Percentiles rank a stretch among this genome's conserved stretches.
Evolutionary conservation across 2,329 filamentous ascomycete species (phyloP).

Genomic region (Aureobasidium subglaciale): DNA sequence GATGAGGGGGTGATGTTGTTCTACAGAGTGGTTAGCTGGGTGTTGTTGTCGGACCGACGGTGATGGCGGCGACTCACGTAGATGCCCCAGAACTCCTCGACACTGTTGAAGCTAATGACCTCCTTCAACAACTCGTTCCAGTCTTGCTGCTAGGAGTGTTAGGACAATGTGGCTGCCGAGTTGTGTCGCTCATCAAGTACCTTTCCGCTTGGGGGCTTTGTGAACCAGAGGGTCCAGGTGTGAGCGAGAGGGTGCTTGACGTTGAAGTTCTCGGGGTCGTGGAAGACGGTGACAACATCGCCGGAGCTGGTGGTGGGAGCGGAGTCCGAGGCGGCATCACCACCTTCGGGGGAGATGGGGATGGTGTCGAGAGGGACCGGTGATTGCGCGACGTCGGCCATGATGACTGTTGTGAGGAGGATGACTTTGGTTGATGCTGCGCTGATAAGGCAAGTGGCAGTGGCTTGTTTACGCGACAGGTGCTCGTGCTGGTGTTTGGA

Average conservation of each 20-base stretch:
- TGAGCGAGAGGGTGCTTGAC: slow-evolving; percentile 98
- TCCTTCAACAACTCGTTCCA: slow-evolving; percentile 98
- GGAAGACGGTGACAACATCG: slow-evolving; percentile 86
- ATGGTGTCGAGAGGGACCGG: slow-evolving; percentile 50
- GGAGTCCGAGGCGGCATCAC: slow-evolving; percentile 39
- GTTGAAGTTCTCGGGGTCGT: slow-evolving; percentile 97
- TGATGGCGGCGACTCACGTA: slow-evolving; percentile 61
- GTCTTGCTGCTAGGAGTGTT: slow-evolving; percentile 52
- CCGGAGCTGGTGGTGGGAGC: slow-evolving; percentile 31
- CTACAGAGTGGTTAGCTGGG: slow-evolving; percentile 42
- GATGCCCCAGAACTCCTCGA: slow-evolving; percentile 99
- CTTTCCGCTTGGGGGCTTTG: slow-evolving; percentile 94
- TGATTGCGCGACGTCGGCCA: slow-evolving; percentile 34
- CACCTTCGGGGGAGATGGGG: slow-evolving; percentile 46
- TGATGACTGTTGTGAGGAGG: slow-evolving; percentile 17
- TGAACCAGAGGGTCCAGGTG: slow-evolving; percentile 99
- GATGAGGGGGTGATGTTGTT: slow-evolving; percentile 98
- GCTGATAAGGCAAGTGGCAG: not conserved
- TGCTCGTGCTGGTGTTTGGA: not conserved
- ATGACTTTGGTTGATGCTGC: not conserved
- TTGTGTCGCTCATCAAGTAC: slow-evolving; percentile 37
- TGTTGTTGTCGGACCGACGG: not conserved
- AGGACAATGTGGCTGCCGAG: not conserved
- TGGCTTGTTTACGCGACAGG: not conserved
- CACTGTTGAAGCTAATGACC: slow-evolving; percentile 96